Base-by-base conservation (phyloP, 2,329 filamentous ascomycete genomes). In the Fusarium goolgardi region DNA sequence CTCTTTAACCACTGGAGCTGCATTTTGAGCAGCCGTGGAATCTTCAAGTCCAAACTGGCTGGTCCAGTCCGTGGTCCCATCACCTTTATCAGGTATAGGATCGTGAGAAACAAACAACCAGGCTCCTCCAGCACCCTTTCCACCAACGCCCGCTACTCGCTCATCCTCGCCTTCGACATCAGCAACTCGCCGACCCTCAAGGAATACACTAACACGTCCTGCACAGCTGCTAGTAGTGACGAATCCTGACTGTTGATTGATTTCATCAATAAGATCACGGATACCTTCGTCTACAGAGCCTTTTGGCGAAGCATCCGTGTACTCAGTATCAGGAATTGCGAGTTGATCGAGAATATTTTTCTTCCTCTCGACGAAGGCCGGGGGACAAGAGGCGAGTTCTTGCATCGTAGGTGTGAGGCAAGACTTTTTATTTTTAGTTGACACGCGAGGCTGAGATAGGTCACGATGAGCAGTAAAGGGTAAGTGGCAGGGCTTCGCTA, bases 201-300 rank as follows among this genome's bases (percentile, higher is more conserved):
- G 82, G 75, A 96, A 98, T 6, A 97, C 91, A 68, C 91, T 94
- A 46, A 96, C 87, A 53, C 95, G 85, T 1, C 95, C 95, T 3
- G 93, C 92, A 77, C 95, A 98, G 78, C 94, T 97, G 79, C 94
- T 97, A 4, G 94, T 97, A 3, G 95, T 97, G 34, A 96, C 93
- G 40, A 94, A 86, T 2, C 92, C 93, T 2, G 89, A 85, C 8
- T 90, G 75, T 2, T 73, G 77, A 78, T 98, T 98, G 76, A 98
- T 90, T 70, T 91, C 88, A 51, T 85, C 84, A 63, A 98, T 94
- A 55, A 97, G 82, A 23, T 89, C 84, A 46, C 90, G 86, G 69
- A 98, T 94, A 1, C 89, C 91, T 47, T 82, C 86, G 77, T 98
- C 95, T 21, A 98, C 86, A 1, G 89, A 91, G 18, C 94, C 95